These are phyloP conservation scores for Oropetium thomaeum DNA, from an alignment of 176 grass and related monocot genomes.

Conservation along the genomic window DNA sequence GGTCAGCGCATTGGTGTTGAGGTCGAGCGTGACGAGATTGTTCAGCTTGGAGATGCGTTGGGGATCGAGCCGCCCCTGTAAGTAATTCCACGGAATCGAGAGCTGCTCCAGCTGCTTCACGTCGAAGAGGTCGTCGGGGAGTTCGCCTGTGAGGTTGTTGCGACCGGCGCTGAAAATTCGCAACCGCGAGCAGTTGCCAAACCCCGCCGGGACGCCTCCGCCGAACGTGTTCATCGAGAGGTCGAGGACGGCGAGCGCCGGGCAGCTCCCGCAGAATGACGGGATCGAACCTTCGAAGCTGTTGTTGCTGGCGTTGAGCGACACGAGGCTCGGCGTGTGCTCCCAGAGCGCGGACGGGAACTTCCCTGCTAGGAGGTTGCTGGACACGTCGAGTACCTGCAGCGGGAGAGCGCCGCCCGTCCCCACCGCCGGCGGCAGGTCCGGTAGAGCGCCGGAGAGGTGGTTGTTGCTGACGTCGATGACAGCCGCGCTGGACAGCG, in stretches of 20 bases:
- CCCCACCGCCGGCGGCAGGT: background rate
- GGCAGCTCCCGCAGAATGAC: slow-evolving; percentile 6
- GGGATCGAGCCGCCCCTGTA: slow-evolving; percentile 30
- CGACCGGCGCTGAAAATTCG: slow-evolving; percentile 21
- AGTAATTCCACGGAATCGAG: slow-evolving; percentile 10
- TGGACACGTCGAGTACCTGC: slow-evolving; percentile 41
- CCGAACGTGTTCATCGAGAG: slow-evolving; percentile 32
- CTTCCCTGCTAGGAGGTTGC: slow-evolving; percentile 34
- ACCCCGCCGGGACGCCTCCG: slow-evolving; percentile 12
- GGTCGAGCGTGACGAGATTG: slow-evolving; percentile 31
- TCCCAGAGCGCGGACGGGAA: slow-evolving; percentile 41
- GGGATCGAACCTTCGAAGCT: slow-evolving; percentile 38
- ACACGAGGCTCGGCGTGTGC: slow-evolving; percentile 22
- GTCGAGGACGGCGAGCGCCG: slow-evolving; percentile 31
- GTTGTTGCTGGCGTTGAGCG: slow-evolving; percentile 48
- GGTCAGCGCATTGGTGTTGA: slow-evolving; percentile 22
- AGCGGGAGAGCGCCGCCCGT: background rate
- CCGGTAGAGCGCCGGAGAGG: slow-evolving; percentile 32
- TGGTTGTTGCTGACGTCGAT: slow-evolving; percentile 53
- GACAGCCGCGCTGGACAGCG: background rate
- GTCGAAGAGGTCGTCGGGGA: slow-evolving; percentile 50
- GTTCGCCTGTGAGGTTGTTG: slow-evolving; percentile 42
- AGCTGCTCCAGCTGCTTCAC: slow-evolving; percentile 33
- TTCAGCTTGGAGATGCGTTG: slow-evolving; percentile 2
- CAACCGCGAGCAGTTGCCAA: slow-evolving; percentile 34